Percentiles rank a stretch among this genome's conserved stretches.
Conservation (phyloP, 2,329 filamentous ascomycete genomes). For the Dactylella cylindrospora region DNA sequence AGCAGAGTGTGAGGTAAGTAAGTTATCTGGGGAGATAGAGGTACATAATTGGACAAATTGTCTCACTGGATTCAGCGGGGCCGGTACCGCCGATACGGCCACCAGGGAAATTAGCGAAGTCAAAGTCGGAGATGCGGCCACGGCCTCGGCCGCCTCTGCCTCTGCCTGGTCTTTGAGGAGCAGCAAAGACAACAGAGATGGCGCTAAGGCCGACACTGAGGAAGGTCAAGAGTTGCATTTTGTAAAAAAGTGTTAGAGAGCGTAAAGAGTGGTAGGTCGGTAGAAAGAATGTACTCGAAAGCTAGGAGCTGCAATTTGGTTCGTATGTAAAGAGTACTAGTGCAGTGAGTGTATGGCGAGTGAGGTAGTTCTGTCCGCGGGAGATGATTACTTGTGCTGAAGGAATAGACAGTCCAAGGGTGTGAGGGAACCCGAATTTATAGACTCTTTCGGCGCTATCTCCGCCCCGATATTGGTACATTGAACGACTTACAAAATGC, state of each 20-base stretch:
- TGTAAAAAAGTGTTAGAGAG: neutral
- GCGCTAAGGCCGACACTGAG: constrained; percentile 25
- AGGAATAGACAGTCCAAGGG: neutral
- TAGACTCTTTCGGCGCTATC: constrained; percentile 8
- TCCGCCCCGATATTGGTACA: neutral
- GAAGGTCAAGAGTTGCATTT: constrained; percentile 41
- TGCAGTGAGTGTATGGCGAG: constrained; percentile 15
- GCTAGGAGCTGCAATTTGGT: constrained; percentile 14
- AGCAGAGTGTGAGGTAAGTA: neutral
- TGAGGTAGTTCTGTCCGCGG: neutral
- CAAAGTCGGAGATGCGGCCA: too few relatives aligned
- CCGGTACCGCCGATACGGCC: constrained; percentile 39
- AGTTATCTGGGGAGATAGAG: neutral
- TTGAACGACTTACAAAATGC: too few relatives aligned
- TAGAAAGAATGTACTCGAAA: too few relatives aligned
- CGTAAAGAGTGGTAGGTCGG: too few relatives aligned
- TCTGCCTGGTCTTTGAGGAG: constrained; percentile 6
- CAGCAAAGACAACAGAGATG: constrained; percentile 24
- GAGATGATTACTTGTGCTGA: constrained; percentile 17
- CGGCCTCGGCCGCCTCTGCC: neutral
- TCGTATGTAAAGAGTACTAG: constrained; percentile 3
- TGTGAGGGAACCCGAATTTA: constrained; percentile 7
- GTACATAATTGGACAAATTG: neutral
- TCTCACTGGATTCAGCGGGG: constrained; percentile 16
- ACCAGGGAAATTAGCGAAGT: constrained; percentile 6